Percentiles rank a stretch among this genome's conserved stretches.
These are phyloP conservation scores for Fomitopsis pulvina DNA, from an alignment of 768 basidiomycete genomes.

Conservation along the genomic window DNA sequence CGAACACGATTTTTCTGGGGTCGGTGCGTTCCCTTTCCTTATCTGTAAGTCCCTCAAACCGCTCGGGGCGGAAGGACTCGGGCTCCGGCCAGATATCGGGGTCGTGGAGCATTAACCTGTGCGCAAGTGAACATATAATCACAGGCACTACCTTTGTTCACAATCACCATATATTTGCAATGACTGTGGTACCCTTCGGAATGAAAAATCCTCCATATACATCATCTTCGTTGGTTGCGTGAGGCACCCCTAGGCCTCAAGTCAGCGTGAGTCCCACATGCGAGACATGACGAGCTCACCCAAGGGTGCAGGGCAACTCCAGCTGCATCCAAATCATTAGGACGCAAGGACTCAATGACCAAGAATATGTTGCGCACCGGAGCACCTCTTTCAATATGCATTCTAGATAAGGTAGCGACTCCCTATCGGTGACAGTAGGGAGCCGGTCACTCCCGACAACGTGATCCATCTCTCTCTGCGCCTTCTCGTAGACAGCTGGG, in stretches of 20 bases:
- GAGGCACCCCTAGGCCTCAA: slow-evolving; percentile 11
- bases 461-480: slow-evolving; percentile 37
- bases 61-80: slow-evolving; percentile 29
- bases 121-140: neutral
- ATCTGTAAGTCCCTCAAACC: slow-evolving; percentile 19
- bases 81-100: slow-evolving; percentile 29
- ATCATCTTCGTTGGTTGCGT: slow-evolving; percentile 17
- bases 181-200: slow-evolving; percentile 20
- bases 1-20: slow-evolving; percentile 9
- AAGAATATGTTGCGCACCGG: slow-evolving; percentile 10
- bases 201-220: slow-evolving; percentile 21
- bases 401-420: slow-evolving; percentile 35
- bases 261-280: neutral
- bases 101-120: slow-evolving; percentile 37
- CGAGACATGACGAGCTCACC: neutral
- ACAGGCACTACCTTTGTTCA: neutral
- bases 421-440: slow-evolving; percentile 33
- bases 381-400: slow-evolving; percentile 33
- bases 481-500: slow-evolving; percentile 32
- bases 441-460: slow-evolving; percentile 35
- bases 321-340: neutral
- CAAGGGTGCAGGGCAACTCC: neutral
- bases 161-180: slow-evolving; percentile 13
- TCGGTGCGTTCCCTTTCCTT: slow-evolving; percentile 2
- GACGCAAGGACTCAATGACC: too few relatives aligned